Evolutionary conservation across 2,329 filamentous ascomycete species (phyloP).

Genomic region (Alternaria longipes): DNA sequence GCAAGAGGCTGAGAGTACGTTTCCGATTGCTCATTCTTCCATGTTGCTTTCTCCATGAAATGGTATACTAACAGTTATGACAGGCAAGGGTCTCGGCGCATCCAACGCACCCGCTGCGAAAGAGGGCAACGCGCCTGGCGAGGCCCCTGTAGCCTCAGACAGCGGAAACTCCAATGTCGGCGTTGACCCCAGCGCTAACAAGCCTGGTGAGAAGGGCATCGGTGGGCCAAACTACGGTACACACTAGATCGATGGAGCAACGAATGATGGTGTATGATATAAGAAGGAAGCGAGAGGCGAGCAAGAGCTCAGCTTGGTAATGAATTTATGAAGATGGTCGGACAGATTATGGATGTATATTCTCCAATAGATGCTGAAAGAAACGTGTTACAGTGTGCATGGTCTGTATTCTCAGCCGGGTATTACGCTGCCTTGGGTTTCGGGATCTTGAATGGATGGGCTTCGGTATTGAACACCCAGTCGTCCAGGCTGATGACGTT

Average conservation of each 20-base stretch:
- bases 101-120: constrained; percentile 28
- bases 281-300: not conserved
- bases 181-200: constrained; percentile 28
- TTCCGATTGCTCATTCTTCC: not conserved
- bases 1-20: constrained; percentile 26
- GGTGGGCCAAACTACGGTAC: constrained; percentile 26
- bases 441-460: constrained; percentile 55
- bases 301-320: not conserved
- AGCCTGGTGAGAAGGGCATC: constrained; percentile 29
- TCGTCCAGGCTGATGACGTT: constrained; percentile 56
- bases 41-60: not conserved
- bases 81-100: constrained; percentile 30
- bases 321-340: not conserved
- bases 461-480: constrained; percentile 59
- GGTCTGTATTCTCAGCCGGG: not conserved
- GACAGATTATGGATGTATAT: not conserved
- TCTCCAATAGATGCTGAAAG: not conserved
- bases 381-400: not conserved
- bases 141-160: constrained; percentile 28
- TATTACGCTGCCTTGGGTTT: constrained; percentile 19
- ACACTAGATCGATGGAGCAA: constrained; percentile 4
- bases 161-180: constrained; percentile 29
- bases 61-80: not conserved
- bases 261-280: not conserved
- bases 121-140: constrained; percentile 21